Conservation (phyloP, 306 rosid genomes). For the Canavalia ensiformis region DNA sequence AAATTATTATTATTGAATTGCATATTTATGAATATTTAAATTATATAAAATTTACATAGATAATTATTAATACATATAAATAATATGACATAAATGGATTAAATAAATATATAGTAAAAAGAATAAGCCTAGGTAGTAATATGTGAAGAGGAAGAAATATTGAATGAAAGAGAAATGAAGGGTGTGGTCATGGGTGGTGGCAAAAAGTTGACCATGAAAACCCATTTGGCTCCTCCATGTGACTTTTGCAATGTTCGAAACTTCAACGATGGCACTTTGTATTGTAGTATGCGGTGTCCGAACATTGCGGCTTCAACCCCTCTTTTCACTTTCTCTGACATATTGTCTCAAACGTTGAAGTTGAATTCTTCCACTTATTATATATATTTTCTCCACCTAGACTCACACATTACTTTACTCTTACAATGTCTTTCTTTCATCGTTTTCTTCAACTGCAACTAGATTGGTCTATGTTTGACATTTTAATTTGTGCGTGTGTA, state of each 20-base stretch:
- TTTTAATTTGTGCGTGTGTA: constrained; percentile 33
- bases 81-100: no score
- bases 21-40: no score
- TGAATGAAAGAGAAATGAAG: neutral
- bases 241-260: constrained; percentile 59
- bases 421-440: constrained; percentile 31
- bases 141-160: neutral
- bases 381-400: neutral
- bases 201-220: constrained; percentile 53
- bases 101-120: no score
- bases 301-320: constrained; percentile 64
- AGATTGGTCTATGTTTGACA: constrained; percentile 55
- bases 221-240: constrained; percentile 42
- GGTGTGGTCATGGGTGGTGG: constrained; percentile 21
- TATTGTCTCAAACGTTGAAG: constrained; percentile 67
- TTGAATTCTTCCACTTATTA: constrained; percentile 70
- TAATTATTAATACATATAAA: no score
- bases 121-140: no score
- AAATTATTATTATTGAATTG: no score
- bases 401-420: constrained; percentile 7
- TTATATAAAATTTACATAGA: no score
- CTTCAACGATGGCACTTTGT: constrained; percentile 59
- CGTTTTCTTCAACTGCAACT: constrained; percentile 44
- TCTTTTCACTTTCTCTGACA: constrained; percentile 48
- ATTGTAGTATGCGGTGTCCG: constrained; percentile 55